Conservation (phyloP, 2,329 filamentous ascomycete species). For the Cladophialophora yegresii region DNA sequence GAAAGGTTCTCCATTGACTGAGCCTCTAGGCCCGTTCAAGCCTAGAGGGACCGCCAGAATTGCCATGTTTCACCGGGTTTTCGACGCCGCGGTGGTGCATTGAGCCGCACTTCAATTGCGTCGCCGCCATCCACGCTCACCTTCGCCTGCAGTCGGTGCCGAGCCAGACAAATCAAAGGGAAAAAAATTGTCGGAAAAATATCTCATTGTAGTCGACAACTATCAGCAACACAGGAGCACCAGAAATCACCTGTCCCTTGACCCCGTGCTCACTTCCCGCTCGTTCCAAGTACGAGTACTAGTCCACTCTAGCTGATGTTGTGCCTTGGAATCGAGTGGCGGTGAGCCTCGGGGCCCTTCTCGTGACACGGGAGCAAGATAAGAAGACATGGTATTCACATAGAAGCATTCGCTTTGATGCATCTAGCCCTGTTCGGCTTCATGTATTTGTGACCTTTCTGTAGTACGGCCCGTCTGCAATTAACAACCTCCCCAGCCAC, state of each 20-base stretch:
- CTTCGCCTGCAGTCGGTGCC: background rate
- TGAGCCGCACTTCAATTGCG: background rate
- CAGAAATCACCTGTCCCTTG: background rate
- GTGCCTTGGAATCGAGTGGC: background rate
- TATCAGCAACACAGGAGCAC: background rate
- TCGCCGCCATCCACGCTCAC: conserved; percentile 1
- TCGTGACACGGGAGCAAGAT: background rate
- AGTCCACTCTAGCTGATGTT: background rate
- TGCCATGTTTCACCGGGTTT: conserved; percentile 9
- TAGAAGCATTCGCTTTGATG: background rate
- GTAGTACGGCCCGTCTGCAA: conserved; percentile 1
- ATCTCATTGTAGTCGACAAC: background rate
- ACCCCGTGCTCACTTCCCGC: background rate
- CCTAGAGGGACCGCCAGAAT: conserved; percentile 26
- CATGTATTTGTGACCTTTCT: background rate
- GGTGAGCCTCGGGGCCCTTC: background rate
- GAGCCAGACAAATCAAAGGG: background rate
- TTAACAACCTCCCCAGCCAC: background rate
- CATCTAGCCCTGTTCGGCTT: background rate
- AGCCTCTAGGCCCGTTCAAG: conserved; percentile 9
- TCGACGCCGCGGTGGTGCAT: background rate
- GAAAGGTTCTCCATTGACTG: background rate
- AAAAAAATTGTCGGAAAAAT: background rate
- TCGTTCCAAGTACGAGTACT: background rate
- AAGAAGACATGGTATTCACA: background rate